Base-by-base conservation (phyloP, 441 rosid genomes). In the Populus hybrid region DNA sequence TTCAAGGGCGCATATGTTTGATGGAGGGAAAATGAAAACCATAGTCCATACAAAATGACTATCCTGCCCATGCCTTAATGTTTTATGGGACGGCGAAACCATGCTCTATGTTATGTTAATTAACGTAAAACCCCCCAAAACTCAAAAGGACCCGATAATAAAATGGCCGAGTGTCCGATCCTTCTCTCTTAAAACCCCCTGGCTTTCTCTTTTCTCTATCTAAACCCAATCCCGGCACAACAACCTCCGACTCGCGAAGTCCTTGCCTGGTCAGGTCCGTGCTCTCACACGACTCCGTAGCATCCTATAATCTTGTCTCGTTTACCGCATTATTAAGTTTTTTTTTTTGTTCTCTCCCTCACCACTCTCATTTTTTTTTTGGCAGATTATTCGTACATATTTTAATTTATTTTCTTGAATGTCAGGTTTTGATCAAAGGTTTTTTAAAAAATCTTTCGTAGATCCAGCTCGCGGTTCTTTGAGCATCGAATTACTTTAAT, bases 11-110 rank as follows among this genome's bases (percentile, higher is more conserved):
- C 67, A 21, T 19, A 19, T 23, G 67, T 4, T 18, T 16, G 34
- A 76, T 89, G 89, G 90, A 89, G 87, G 89, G 90, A 87, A 89
- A 84, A 12, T 72, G 80, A 69, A 82, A 84, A 83, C 63, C 63
- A 59, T 23, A 26, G 68, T 57, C 38, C 65, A 70, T 19, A 9
- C 14, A 64, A 70, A 86, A 83, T 79, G 87, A 86, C 89, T 28
- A 81, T 14, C 61, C 77, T 75, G 81, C 87, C 86, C 90, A 66
- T 78, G 61, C 57, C 1, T 64, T 26, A n/a, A n/a, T 26, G 24
- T 64, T n/a, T 64, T 64, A 21, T 23, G 5, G 28, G 67, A 23
- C 12, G 24, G 28, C 9, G n/a, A n/a, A 23, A 9, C 67, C 67
- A 23, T n/a, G 14, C 30, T 26, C 10, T 6, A n/a, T n/a, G 14